These are phyloP conservation scores for Bombardia bombarda DNA, from an alignment of 495 filamentous ascomycete species.

Conservation along the genomic window DNA sequence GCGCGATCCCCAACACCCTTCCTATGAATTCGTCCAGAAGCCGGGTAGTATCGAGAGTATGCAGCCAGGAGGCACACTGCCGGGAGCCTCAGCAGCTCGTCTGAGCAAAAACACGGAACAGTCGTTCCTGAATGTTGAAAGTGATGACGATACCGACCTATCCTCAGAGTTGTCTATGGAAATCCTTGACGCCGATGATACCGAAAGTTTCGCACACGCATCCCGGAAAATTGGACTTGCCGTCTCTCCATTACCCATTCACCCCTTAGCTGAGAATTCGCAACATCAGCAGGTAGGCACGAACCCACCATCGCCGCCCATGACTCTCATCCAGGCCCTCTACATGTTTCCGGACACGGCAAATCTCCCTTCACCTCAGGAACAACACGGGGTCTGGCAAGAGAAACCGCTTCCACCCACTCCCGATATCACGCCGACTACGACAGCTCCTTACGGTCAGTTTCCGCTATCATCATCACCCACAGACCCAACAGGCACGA, in stretches of 20 bases:
- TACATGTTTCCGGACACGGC: conserved; percentile 33
- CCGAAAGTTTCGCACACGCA: conserved; percentile 22
- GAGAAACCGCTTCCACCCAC: conserved; percentile 45
- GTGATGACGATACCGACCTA: conserved; percentile 64
- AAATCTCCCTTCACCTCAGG: conserved; percentile 23
- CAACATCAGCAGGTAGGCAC: conserved; percentile 7
- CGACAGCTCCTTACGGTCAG: conserved; percentile 19
- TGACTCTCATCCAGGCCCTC: conserved; percentile 59
- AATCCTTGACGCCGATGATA: conserved; percentile 42
- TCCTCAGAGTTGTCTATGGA: conserved; percentile 78
- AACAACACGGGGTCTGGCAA: conserved; percentile 34
- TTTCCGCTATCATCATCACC: conserved; percentile 20
- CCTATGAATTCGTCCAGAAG: conserved; percentile 42
- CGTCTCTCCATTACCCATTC: conserved; percentile 45
- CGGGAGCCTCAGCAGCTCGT: conserved; percentile 2
- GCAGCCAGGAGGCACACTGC: conserved; percentile 16
- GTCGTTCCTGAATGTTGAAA: conserved; percentile 60
- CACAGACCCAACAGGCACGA: conserved; percentile 28
- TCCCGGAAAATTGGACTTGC: conserved; percentile 32
- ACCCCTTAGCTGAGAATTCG: conserved; percentile 47
- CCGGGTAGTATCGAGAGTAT: conserved; percentile 36
- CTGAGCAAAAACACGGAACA: conserved; percentile 37
- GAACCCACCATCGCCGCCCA: conserved; percentile 71
- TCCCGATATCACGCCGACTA: conserved; percentile 43
- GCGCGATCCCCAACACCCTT: conserved; percentile 27